phyloP scores from a whole-genome alignment of 176 grass and related monocot species.

The Stipa capillata region DNA sequence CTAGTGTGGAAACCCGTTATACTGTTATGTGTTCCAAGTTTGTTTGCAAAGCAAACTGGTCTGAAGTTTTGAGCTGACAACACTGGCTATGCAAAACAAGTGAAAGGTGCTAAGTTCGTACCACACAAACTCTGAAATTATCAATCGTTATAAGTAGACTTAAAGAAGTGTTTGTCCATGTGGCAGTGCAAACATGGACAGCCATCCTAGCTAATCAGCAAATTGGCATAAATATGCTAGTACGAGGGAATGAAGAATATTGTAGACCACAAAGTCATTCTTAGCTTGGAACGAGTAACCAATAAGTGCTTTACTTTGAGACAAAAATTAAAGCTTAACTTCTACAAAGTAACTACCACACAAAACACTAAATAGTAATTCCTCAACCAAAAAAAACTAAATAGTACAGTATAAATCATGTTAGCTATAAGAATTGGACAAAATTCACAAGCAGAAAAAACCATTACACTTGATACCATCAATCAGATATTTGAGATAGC shows the following conservation, averaged over 20 bases:
- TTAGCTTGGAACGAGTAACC: not conserved
- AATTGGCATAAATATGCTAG: not conserved
- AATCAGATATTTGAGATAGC: not conserved
- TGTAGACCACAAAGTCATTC: not conserved
- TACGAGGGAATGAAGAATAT: not conserved
- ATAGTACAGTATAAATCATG: constrained; percentile 2
- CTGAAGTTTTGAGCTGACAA: not conserved
- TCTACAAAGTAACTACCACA: not conserved
- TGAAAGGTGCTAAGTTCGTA: not conserved
- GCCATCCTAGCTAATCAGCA: not conserved
- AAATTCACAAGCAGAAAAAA: not conserved
- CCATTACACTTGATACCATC: constrained; percentile 13
- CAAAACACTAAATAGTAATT: constrained; percentile 5
- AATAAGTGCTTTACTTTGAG: not conserved
- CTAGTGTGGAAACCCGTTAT: not conserved
- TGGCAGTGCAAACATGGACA: not conserved
- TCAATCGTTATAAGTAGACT: not conserved
- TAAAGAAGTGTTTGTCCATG: not conserved
- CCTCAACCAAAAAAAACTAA: too few species aligned
- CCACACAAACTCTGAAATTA: not conserved
- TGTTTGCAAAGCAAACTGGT: not conserved
- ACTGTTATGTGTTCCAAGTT: not conserved
- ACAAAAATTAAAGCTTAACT: not conserved
- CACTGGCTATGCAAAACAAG: not conserved
- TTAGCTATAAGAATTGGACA: not conserved